Conservation (phyloP, 129 eudicot genomes). For the Daucus carota region DH1_v3.0 NC_030387.2:38414501-38415000, state of each 20-base stretch:
- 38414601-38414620: conserved; percentile 47
- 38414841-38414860: conserved; percentile 71
- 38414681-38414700: neutral
- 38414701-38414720: neutral
- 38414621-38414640: conserved; percentile 64
- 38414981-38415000: conserved; percentile 44
- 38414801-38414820: conserved; percentile 79
- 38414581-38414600: conserved; percentile 81
- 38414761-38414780: conserved; percentile 82
- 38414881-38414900: conserved; percentile 37
- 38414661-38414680: neutral
- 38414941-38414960: conserved; percentile 95
- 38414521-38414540: conserved; percentile 75
- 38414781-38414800: conserved; percentile 99
- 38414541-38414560: conserved; percentile 98
- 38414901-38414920: conserved; percentile 56
- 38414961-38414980: conserved; percentile 70
- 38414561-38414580: conserved; percentile 86
- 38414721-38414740: conserved; percentile 30
- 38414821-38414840: conserved; percentile 64
- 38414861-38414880: conserved; percentile 66
- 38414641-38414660: conserved; percentile 55
- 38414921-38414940: conserved; percentile 61
- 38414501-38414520: conserved; percentile 51
- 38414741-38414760: conserved; percentile 71